Evolutionary conservation across 345 rosid genomes (phyloP), one percentile per base, ranked within the genome.

Genomic region (Eucalyptus erythrocorys): DNA sequence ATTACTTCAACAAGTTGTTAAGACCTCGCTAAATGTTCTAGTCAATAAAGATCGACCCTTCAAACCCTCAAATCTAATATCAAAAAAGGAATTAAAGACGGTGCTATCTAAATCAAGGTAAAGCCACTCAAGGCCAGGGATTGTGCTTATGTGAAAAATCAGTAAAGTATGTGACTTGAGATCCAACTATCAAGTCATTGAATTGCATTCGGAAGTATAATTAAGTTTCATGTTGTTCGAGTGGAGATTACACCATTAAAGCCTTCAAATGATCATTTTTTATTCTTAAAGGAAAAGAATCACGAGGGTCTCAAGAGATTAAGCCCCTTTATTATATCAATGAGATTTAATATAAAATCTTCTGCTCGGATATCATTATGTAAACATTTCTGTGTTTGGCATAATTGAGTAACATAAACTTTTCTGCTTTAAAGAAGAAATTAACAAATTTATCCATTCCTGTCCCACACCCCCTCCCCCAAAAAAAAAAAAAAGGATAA

Each of bases 291-390:
- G 66, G 32, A 59, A 59, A 59, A 59, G 15, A 59, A 59, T 27
- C 66, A 27, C 13, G 12, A 27, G 7, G 4, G 4, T 27, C 6
- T 0, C 66, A 0, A 59, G 66, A 27, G n/a, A 27, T 3, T 27
- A 30, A 5, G 6, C 8, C 16, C 32, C 32, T 59, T 12, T 27
- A 1, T 59, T 11, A 13, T 3, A 59, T 59, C 66, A 59, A 59
- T 61, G 19, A 13, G 34, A 61, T 61, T 2, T 13, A 32, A 2
- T 13, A 61, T 14, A n/a, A 64, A 64, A 64, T 13, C 3, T 14
- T 64, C 0, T 3, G 2, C 13, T 64, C 8, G 4, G 0, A 64
- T n/a, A 30, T 64, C 19, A 30, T 64, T 14, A 30, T 14, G 19
- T 64, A 14, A 15, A n/a, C 0, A 13, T 64, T 2, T 13, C 0